Base-by-base conservation (phyloP, 2,329 filamentous ascomycete species). In the Fusarium tanahbumbuense region DNA sequence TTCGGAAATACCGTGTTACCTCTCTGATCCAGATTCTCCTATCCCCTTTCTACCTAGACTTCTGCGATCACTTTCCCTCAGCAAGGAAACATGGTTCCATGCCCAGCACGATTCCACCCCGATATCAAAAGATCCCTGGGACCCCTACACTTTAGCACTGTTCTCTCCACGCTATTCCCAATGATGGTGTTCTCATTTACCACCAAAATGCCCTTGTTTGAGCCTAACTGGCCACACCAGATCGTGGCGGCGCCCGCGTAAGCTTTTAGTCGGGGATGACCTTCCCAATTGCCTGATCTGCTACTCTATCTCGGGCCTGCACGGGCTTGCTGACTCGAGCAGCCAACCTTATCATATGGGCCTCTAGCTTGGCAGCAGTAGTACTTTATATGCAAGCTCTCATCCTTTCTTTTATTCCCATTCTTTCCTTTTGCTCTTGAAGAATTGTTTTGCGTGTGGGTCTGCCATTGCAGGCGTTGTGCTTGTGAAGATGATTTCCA, bases 401-500 rank as follows among this genome's bases (percentile, higher is more conserved):
- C 18, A 20, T 18, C 12, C 11, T 23, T 9, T 15, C 16, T 34
- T 23, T n/a, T 15, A 12, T 34, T 25, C 6, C 8, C 8, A 10
- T 11, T n/a, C 8, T 34, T 34, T 6, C 28, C 1, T 15, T 13
- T 12, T 18, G 22, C 20, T 22, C 5, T 1, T 8, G 9, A 3
- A 8, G 9, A 3, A 8, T 9, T 23, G 3, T 7, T 34, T 12
- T 28, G 13, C 6, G 0, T 49, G 22, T 48, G 12, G 27, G 3
- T 16, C 47, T 23, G 47, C 47, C 0, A 2, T n/a, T 23, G 47
- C 47, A 23, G 47, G 28, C 28, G 7, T 8, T 34, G 10, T 3
- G 13, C 12, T 13, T 25, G 40, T 8, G 6, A 44, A 8, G 9
- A 62, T 62, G 59, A 62, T 62, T 27, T 54, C 59, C 18, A 62